Evolutionary conservation across 257 asterid genomes (phyloP).

Genomic region (Linderniella brevidens): DNA sequence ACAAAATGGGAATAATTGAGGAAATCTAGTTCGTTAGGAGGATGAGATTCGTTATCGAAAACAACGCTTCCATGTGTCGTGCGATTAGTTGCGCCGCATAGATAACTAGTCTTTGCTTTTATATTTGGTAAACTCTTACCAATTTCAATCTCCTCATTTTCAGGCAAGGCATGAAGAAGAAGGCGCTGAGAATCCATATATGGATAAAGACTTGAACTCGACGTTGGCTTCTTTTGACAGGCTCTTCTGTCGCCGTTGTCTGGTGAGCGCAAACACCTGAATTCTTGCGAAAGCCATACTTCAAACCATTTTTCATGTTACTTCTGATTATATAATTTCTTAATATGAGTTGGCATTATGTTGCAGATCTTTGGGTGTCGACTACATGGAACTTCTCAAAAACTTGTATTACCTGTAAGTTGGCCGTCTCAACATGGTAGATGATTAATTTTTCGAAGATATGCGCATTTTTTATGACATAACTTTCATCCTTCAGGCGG

Average conservation of each 20-base stretch:
- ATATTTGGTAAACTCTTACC: constrained; percentile 57
- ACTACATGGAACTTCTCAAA: constrained; percentile 93
- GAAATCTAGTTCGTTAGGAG: no score
- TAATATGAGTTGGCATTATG: constrained; percentile 8
- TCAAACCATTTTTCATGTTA: constrained; percentile 7
- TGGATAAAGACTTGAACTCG: constrained; percentile 76
- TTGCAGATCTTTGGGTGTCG: constrained; percentile 85
- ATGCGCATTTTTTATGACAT: constrained; percentile 8
- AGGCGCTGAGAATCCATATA: constrained; percentile 42
- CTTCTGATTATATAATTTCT: neutral
- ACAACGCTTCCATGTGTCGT: no score
- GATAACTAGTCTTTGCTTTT: no score
- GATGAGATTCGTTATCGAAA: no score
- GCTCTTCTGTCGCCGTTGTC: constrained; percentile 88
- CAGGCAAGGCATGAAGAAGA: constrained; percentile 27
- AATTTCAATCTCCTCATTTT: constrained; percentile 18
- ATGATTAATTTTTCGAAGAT: constrained; percentile 9
- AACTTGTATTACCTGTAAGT: constrained; percentile 71
- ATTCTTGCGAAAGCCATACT: neutral
- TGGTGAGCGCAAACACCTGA: constrained; percentile 29
- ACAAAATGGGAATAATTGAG: no score
- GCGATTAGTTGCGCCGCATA: no score
- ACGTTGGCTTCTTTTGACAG: constrained; percentile 90
- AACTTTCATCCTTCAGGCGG: constrained; percentile 17
- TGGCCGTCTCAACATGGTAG: constrained; percentile 10